Conservation (phyloP, 257 asterid genomes). For the Salvia splendens region DNA sequence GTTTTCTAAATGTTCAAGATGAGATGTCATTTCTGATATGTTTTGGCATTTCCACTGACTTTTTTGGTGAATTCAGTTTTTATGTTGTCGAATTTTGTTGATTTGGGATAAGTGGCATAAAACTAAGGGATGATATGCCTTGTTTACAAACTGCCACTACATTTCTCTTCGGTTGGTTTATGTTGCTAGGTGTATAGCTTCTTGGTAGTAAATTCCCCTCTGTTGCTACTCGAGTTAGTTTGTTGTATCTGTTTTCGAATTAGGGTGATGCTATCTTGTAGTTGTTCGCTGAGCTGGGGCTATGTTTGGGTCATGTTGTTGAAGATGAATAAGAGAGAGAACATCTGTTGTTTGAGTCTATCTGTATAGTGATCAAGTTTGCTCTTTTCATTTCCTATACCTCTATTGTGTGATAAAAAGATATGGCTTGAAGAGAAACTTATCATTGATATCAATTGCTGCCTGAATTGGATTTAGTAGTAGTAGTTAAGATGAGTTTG, state of each 20-base stretch:
- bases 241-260: not conserved
- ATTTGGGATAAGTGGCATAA: not conserved
- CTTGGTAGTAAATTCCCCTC: not conserved
- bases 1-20: not conserved
- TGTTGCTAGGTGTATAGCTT: not conserved
- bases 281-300: not conserved
- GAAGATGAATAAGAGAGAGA: not conserved
- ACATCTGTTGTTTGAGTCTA: not conserved
- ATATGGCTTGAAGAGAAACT: not conserved
- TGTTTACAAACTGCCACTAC: not conserved
- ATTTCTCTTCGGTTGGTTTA: not conserved
- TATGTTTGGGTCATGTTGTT: not conserved
- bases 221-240: not conserved
- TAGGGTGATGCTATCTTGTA: not conserved
- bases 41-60: not conserved
- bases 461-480: not conserved
- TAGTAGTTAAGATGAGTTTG: no score
- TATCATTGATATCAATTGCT: no score
- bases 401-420: no score
- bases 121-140: constrained; percentile 4
- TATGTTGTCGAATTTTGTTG: not conserved
- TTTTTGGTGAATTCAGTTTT: not conserved
- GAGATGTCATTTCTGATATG: not conserved
- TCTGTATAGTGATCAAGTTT: not conserved
- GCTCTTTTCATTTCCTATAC: no score